Percentiles rank a stretch among this genome's conserved stretches.
Conservation (phyloP, 352 stramenopile species). For the Phytophthora capsici region DNA sequence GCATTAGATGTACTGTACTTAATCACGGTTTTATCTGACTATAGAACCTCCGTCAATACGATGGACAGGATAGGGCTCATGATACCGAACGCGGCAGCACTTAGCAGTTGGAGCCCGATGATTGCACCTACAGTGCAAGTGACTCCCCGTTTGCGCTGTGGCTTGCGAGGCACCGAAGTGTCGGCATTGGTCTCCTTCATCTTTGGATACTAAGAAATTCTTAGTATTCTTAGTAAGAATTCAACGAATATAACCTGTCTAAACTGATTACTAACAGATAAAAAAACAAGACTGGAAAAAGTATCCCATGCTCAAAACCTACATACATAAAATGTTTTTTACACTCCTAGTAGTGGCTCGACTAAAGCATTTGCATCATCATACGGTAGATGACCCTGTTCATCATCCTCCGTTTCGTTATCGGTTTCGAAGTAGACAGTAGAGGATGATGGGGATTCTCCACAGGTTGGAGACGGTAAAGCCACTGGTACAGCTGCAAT, state of each 20-base stretch:
- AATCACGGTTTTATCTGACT: neutral
- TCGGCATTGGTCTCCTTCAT: conserved; percentile 14
- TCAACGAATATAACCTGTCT: conserved; percentile 1
- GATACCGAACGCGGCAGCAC: conserved; percentile 67
- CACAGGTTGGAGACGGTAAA: conserved; percentile 49
- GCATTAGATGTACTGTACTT: neutral
- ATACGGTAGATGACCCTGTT: conserved; percentile 18
- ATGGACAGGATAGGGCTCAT: conserved; percentile 73
- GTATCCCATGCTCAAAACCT: neutral
- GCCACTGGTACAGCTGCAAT: conserved; percentile 19
- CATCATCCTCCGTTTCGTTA: conserved; percentile 26
- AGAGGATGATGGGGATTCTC: conserved; percentile 33
- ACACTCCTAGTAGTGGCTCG: conserved; percentile 51
- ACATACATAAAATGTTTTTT: neutral
- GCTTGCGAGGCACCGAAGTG: conserved; percentile 2
- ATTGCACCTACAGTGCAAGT: conserved; percentile 47
- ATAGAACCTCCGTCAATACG: conserved; percentile 65
- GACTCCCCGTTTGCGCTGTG: conserved; percentile 12
- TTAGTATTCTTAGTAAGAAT: too few species aligned
- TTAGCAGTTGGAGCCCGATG: conserved; percentile 54
- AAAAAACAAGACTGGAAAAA: too few species aligned
- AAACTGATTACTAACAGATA: conserved; percentile 2
- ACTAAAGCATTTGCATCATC: conserved; percentile 41
- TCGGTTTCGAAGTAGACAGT: conserved; percentile 62
- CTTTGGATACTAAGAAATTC: conserved; percentile 19